These are phyloP conservation scores for Amphichorda felina DNA, from an alignment of 2,329 filamentous ascomycete species.

Conservation along the genomic window DNA sequence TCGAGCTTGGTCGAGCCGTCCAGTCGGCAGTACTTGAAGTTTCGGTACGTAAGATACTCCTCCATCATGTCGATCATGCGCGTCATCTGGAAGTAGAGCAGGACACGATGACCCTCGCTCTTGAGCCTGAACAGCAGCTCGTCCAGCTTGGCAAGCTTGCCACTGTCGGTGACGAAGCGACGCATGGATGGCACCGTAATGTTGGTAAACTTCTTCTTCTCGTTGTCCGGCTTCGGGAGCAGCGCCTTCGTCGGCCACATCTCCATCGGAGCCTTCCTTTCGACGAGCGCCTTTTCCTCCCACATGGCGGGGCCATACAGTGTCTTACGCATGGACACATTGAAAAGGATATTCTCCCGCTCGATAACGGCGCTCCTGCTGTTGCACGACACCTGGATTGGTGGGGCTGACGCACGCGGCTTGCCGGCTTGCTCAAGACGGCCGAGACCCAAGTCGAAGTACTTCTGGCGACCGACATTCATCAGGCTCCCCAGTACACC, in stretches of 20 bases:
- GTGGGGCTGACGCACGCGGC: constrained; percentile 72
- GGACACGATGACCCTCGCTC: constrained; percentile 80
- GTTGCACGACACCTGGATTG: constrained; percentile 68
- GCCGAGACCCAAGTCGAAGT: constrained; percentile 58
- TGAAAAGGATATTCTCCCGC: constrained; percentile 68
- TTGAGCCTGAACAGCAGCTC: constrained; percentile 81
- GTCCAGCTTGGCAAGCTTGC: constrained; percentile 88
- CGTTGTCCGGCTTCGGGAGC: constrained; percentile 67
- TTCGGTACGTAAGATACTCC: constrained; percentile 95
- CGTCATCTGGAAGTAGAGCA: constrained; percentile 99
- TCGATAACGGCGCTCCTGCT: constrained; percentile 55
- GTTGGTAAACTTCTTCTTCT: constrained; percentile 77
- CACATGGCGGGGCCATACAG: constrained; percentile 54
- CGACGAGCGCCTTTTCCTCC: constrained; percentile 66
- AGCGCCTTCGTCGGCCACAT: constrained; percentile 52
- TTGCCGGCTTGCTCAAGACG: constrained; percentile 72
- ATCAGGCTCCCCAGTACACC: constrained; percentile 65
- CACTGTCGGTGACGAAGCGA: constrained; percentile 93
- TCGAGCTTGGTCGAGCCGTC: constrained; percentile 97
- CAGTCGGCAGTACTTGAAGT: constrained; percentile 96
- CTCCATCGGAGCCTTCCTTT: constrained; percentile 55
- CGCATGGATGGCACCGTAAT: constrained; percentile 93
- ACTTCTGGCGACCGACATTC: constrained; percentile 60
- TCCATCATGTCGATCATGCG: constrained; percentile 99
- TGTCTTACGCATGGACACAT: constrained; percentile 57